Percentiles rank a stretch among this genome's conserved stretches.
Conservation (phyloP, 257 asterid genomes). For the Rhazya stricta region DNA sequence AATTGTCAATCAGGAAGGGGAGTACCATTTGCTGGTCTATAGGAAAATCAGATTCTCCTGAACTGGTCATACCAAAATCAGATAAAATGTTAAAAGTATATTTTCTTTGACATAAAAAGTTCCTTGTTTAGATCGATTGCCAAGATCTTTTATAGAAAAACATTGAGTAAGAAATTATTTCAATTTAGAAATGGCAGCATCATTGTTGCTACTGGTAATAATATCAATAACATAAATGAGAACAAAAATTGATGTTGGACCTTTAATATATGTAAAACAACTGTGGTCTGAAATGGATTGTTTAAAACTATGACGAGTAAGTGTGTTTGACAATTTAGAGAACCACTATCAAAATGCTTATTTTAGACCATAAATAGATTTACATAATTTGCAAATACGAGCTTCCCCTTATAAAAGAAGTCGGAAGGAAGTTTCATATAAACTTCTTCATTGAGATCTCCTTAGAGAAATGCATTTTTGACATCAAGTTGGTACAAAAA, state of each 20-base stretch:
- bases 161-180: not conserved
- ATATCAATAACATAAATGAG: not conserved
- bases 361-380: slow-evolving; percentile 15
- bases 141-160: not conserved
- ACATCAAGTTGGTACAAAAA: slow-evolving; percentile 8
- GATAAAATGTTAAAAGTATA: slow-evolving; percentile 1
- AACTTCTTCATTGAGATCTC: slow-evolving; percentile 4
- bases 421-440: slow-evolving; percentile 6
- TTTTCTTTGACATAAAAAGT: slow-evolving; percentile 3
- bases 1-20: not conserved
- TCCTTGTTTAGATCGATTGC: not conserved
- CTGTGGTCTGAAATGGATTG: slow-evolving; percentile 5
- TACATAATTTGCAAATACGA: not conserved
- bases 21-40: not conserved
- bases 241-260: not conserved
- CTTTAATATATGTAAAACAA: not conserved
- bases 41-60: not conserved
- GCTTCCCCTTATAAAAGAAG: not conserved
- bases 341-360: slow-evolving; percentile 1
- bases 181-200: not conserved
- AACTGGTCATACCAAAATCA: not conserved
- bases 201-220: not conserved
- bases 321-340: slow-evolving; percentile 3
- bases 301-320: not conserved
- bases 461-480: not conserved